A percentile compares a stretch with the other conserved stretches of the same genome.
These are phyloP conservation scores for Dictyostelium firmibasis DNA, from an alignment of 78 protist species.

Conservation along the genomic window DNA sequence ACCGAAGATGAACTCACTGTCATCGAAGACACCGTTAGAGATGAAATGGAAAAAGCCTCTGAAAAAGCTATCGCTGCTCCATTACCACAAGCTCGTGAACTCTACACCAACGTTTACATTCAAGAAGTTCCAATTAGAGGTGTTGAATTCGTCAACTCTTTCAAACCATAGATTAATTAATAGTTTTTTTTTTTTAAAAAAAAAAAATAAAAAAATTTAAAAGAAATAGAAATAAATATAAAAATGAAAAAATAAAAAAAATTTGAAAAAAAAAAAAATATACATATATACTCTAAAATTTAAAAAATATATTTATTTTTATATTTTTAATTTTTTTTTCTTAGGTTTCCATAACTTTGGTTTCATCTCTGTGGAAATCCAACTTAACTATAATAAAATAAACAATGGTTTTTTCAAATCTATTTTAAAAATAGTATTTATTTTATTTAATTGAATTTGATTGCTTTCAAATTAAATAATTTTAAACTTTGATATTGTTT, in stretches of 20 bases:
- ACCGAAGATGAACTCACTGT: slow-evolving; percentile 91
- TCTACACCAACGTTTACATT: slow-evolving; percentile 75
- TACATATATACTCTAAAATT: no score
- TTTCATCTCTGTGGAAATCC: no score
- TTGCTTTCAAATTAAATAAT: no score
- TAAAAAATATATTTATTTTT: no score
- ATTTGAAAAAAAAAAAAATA: not conserved
- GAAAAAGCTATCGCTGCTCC: slow-evolving; percentile 83
- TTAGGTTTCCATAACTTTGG: no score
- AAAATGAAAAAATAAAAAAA: not conserved
- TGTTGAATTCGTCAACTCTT: slow-evolving; percentile 24
- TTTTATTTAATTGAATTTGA: no score
- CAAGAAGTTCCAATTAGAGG: slow-evolving; percentile 72
- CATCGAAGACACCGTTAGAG: slow-evolving; percentile 22
- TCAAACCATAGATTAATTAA: slow-evolving; percentile 25
- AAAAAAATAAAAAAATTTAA: not conserved
- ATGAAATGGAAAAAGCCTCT: slow-evolving; percentile 88
- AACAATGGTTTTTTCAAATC: no score
- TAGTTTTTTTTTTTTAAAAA: not conserved
- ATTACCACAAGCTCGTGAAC: slow-evolving; percentile 51
- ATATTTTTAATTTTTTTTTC: no score
- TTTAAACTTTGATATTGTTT: no score
- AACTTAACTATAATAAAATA: no score
- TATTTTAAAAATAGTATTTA: no score
- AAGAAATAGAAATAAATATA: not conserved